These are phyloP conservation scores for Phascolomyces articulosus DNA, from an alignment of 371 early-diverging fungal genomes.

Conservation along the genomic window DNA sequence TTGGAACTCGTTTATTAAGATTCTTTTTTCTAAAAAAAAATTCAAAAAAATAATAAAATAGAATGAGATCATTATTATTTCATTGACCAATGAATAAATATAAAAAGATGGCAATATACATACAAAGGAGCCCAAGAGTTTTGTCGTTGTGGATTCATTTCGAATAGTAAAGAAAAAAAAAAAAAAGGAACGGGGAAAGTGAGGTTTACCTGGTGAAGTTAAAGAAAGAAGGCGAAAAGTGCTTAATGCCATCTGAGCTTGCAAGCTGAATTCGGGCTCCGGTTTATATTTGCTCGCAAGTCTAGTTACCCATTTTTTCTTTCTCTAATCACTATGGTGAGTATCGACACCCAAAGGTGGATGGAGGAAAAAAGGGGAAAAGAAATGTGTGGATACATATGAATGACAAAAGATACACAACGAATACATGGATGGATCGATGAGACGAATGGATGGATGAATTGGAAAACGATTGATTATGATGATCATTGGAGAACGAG, in stretches of 20 bases:
- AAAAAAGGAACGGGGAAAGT: background rate
- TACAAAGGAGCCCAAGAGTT: background rate
- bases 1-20: background rate
- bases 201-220: background rate
- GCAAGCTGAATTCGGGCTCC: background rate
- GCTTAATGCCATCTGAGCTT: too few relatives aligned
- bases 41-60: too few relatives aligned
- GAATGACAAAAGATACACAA: too few relatives aligned
- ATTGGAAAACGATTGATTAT: background rate
- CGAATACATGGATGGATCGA: constrained; percentile 18
- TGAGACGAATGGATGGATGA: background rate
- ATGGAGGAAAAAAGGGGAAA: background rate
- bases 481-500: background rate
- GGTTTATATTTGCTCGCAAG: background rate
- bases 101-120: background rate
- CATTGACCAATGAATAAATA: background rate
- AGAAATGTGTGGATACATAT: too few relatives aligned
- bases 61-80: too few relatives aligned
- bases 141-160: constrained; percentile 1
- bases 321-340: constrained; percentile 23
- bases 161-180: background rate
- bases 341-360: constrained; percentile 11
- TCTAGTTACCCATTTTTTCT: background rate
- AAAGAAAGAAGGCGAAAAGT: background rate
- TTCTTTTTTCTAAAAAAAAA: background rate